Percentiles rank a stretch among this genome's conserved stretches.
Evolutionary conservation across 2,329 filamentous ascomycete genomes (phyloP).

Genomic region (Purpureocillium takamizusanense): DNA sequence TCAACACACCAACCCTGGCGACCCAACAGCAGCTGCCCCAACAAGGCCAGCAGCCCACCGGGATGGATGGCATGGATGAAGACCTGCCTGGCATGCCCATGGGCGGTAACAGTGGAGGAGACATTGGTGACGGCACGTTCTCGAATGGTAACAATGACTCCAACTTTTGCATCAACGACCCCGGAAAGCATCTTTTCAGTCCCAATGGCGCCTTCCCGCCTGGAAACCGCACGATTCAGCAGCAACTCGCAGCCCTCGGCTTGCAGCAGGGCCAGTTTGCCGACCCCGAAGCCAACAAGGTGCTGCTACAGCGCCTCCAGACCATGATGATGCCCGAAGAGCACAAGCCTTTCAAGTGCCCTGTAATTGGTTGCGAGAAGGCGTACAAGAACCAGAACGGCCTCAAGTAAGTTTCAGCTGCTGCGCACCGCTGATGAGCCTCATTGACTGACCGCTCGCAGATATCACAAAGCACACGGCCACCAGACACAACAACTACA

Average conservation of each 20-base stretch:
- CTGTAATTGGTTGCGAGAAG: conserved; percentile 97
- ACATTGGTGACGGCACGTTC: conserved; percentile 44
- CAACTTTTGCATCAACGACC: conserved; percentile 73
- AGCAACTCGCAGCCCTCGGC: conserved; percentile 63
- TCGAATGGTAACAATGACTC: conserved; percentile 35
- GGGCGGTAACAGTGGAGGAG: conserved; percentile 46
- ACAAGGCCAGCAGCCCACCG: conserved; percentile 44
- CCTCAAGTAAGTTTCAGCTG: conserved; percentile 60
- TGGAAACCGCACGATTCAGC: conserved; percentile 55
- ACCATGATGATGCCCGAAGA: conserved; percentile 71
- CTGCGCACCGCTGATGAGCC: not conserved
- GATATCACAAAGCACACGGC: conserved; percentile 71
- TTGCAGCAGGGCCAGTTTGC: conserved; percentile 68
- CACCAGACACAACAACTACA: conserved; percentile 95
- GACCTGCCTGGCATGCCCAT: conserved; percentile 56
- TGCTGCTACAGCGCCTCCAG: conserved; percentile 46
- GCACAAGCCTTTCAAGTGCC: conserved; percentile 95
- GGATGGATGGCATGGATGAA: conserved; percentile 60
- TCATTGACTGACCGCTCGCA: conserved; percentile 17
- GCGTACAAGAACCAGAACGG: conserved; percentile 99
- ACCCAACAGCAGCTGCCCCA: conserved; percentile 64
- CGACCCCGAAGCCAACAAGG: conserved; percentile 63
- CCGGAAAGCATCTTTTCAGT: conserved; percentile 87
- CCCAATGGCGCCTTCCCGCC: conserved; percentile 65
- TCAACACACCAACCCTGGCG: conserved; percentile 87